Base-by-base conservation (phyloP, 202 grass and related monocot species). In the Eragrostis tef region DNA sequence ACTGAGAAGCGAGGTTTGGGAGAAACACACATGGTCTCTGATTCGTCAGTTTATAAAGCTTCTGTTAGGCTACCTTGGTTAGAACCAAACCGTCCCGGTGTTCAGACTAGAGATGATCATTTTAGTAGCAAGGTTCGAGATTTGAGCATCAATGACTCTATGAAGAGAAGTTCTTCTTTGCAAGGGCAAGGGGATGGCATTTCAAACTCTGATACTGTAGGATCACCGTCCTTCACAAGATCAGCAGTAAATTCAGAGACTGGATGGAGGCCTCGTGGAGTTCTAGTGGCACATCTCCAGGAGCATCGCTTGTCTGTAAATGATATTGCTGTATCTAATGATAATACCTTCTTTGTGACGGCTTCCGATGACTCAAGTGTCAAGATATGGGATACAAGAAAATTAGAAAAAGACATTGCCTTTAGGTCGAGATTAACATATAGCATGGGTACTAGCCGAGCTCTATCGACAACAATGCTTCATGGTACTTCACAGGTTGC, bases 321-420 rank as follows among this genome's bases (percentile, higher is more conserved):
- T 79, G 96, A 98, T 52, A 91, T 98, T 61, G 80, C 92, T 0
- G 85, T 95, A 63, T 91, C 95, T 12, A 93, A 91, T 6, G 92
- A 98, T 75, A 89, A 91, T 29, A 79, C 87, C 60, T 95, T 95
- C 79, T 94, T 98, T 67, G 73, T 98, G 72, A 94, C 86, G 48
- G 95, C 88, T 82, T 98, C 95, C 5, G 92, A 98, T 42, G 95
- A 98, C 74, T 94, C 90, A 11, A 98, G 88, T 84, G 82, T 98
- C 67, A 94, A 90, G 85, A 93, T 98, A 85, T 98, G 95, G 95
- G 95, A 98, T 83, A 91, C 95, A 76, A 91, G 92, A 82, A 98
- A 88, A 67, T 83, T 98, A 85, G 95, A 98, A 88, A 98, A 94
- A 81, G 95, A 95, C 71, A 95, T 98, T 57, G 91, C 95, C 50